Conservation (phyloP, 139 green algal species). For the Tetradesmus lagerheimii region DNA sequence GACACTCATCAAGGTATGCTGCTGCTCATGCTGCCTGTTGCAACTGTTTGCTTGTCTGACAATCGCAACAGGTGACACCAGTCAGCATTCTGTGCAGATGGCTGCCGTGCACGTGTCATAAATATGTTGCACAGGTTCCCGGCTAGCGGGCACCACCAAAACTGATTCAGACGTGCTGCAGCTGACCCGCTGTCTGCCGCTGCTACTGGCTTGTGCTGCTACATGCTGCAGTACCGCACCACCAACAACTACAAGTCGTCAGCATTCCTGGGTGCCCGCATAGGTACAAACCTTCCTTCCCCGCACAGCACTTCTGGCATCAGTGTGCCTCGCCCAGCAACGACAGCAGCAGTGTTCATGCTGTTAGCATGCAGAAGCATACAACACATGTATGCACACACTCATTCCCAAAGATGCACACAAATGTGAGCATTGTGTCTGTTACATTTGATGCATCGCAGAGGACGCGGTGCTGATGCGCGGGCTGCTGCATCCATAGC, state of each 20-base stretch:
- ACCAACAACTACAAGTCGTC: constrained; percentile 74
- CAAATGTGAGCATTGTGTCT: too few relatives aligned
- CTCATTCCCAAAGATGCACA: too few relatives aligned
- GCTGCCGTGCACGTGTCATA: too few relatives aligned
- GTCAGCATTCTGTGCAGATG: too few relatives aligned
- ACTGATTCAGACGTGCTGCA: not conserved
- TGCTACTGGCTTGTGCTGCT: not conserved
- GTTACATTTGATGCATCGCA: too few relatives aligned
- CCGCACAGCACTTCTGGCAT: not conserved
- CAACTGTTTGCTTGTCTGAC: not conserved
- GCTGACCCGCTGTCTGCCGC: not conserved
- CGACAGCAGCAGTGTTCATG: too few relatives aligned
- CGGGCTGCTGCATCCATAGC: too few relatives aligned
- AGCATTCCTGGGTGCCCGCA: constrained; percentile 76
- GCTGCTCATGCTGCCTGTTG: not conserved
- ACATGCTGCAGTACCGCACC: constrained; percentile 73
- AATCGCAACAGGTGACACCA: not conserved
- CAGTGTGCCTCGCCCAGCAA: too few relatives aligned
- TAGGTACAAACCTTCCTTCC: constrained; percentile 47
- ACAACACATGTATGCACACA: too few relatives aligned
- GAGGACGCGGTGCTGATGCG: too few relatives aligned
- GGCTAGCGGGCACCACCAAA: too few relatives aligned
- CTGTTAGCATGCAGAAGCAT: too few relatives aligned
- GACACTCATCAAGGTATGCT: constrained; percentile 67
- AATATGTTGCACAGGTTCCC: not conserved